Conservation (phyloP, 768 basidiomycete species). For the Phylloporus sp. region DNA sequence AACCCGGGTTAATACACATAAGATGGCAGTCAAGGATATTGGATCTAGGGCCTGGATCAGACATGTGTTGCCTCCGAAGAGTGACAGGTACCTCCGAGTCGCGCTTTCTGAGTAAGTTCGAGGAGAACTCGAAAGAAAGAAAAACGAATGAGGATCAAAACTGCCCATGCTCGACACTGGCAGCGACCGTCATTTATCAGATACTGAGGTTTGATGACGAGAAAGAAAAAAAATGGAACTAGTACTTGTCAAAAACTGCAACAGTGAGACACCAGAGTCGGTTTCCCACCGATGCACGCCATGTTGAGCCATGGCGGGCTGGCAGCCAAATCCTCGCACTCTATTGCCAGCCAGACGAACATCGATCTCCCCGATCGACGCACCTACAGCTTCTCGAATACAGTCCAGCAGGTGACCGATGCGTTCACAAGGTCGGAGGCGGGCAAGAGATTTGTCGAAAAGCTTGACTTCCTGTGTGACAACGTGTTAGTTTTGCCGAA, state of each 20-base stretch:
- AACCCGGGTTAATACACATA: not conserved
- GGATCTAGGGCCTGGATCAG: not conserved
- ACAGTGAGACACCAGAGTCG: not conserved
- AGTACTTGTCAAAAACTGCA: conserved; percentile 5
- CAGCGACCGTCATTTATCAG: not conserved
- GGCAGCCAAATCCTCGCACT: conserved; percentile 12
- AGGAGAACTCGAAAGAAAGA: not conserved
- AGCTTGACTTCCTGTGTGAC: conserved; percentile 9
- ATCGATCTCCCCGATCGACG: conserved; percentile 8
- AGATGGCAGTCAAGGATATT: not conserved
- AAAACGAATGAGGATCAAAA: not conserved
- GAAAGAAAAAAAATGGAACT: conserved; percentile 2
- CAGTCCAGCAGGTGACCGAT: conserved; percentile 5
- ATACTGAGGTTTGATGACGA: not conserved
- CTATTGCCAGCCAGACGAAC: conserved; percentile 7
- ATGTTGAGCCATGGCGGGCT: conserved; percentile 4
- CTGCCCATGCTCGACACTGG: not conserved
- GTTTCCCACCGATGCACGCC: conserved; percentile 19
- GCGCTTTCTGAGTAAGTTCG: not conserved
- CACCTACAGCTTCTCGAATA: conserved; percentile 1
- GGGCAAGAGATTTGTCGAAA: conserved; percentile 2
- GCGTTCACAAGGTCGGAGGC: conserved; percentile 4
- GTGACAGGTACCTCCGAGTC: not conserved
- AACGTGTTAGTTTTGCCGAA: conserved; percentile 17
- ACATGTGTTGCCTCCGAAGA: not conserved